Base-by-base conservation (phyloP, 2,329 filamentous ascomycete genomes). In the Helminthosporium solani region DNA sequence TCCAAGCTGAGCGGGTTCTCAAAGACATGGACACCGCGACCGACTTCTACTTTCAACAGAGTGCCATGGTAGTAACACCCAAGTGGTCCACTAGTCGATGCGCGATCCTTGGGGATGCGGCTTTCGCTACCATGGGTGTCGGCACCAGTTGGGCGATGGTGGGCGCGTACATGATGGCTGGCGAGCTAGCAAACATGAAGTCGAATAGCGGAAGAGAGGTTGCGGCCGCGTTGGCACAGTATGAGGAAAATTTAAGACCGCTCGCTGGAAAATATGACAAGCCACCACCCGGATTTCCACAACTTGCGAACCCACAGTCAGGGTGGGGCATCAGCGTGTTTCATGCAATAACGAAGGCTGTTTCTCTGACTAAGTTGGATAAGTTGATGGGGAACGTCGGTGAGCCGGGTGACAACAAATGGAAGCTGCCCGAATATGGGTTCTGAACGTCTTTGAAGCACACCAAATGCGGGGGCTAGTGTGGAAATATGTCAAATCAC, bases 11-110 rank as follows among this genome's bases (percentile, higher is more conserved):
- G 2, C 61, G 70, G 0, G 57, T 73, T 2, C 38, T 77, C 0
- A 49, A 64, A 7, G 72, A 57, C 1, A 73, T 78, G 71, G 56
- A 66, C 21, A 58, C 55, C 1, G 57, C 68, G 0, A 54, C 71
- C 0, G 70, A 78, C 44, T 77, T 75, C 52, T 78, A 78, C 55
- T 72, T 70, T 47, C 67, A 74, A 23, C 66, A 71, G 15, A 56
- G 72, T n/a, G 69, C 63, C 5, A 68, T 73, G 37, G 63, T 74
- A 35, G 68, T 66, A 36, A 62, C 74, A 50, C 50, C 63, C 2
- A 41, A 52, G 2, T 73, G 68, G 65, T 60, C 58, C 1, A 57
- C 61, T 15, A 67, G 68, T 7, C 61, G 66, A n/a, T 55, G 65
- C 6, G 68, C 46, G 6, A 51, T 74, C 3, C 46, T 73, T 2